Conservation (phyloP, 805 yeast species). For the Yarrowia sp. region DNA sequence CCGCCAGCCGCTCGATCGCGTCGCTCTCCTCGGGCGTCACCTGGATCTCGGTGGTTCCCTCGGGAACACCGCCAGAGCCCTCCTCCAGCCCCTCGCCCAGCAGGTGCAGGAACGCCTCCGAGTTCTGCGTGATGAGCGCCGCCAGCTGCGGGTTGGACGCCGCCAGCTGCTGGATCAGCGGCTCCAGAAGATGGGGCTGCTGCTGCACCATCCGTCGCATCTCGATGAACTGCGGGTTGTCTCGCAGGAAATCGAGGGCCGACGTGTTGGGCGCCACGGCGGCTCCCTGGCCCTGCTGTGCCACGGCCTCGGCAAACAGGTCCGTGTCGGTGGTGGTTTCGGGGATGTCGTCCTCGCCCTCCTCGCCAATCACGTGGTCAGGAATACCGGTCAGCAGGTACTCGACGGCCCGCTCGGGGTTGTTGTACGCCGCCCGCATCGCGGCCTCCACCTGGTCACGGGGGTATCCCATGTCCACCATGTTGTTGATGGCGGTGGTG, state of each 20-base stretch:
- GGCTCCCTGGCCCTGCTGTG: constrained; percentile 47
- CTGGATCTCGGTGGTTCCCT: constrained; percentile 59
- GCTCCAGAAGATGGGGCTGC: constrained; percentile 87
- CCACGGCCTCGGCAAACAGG: constrained; percentile 52
- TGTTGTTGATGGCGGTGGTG: constrained; percentile 66
- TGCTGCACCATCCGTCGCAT: constrained; percentile 80
- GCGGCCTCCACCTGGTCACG: constrained; percentile 89
- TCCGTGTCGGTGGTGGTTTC: constrained; percentile 49
- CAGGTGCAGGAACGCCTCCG: constrained; percentile 85
- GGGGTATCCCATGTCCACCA: constrained; percentile 96
- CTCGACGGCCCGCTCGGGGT: constrained; percentile 98
- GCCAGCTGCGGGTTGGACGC: constrained; percentile 85
- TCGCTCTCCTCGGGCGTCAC: constrained; percentile 83
- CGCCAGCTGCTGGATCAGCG: constrained; percentile 80
- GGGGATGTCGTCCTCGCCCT: constrained; percentile 44
- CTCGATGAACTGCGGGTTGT: constrained; percentile 55
- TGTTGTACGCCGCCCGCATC: constrained; percentile 91
- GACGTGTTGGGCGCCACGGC: constrained; percentile 50
- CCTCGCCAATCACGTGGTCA: constrained; percentile 50
- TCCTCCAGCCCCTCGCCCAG: constrained; percentile 60
- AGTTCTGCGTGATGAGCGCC: constrained; percentile 65
- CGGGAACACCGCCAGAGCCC: constrained; percentile 50
- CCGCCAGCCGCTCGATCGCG: constrained; percentile 89
- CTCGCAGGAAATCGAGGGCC: constrained; percentile 52
- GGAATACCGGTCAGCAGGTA: constrained; percentile 91